These are phyloP conservation scores for Botrytis aclada DNA, from an alignment of 2,329 filamentous ascomycete genomes.

Conservation along the genomic window DNA sequence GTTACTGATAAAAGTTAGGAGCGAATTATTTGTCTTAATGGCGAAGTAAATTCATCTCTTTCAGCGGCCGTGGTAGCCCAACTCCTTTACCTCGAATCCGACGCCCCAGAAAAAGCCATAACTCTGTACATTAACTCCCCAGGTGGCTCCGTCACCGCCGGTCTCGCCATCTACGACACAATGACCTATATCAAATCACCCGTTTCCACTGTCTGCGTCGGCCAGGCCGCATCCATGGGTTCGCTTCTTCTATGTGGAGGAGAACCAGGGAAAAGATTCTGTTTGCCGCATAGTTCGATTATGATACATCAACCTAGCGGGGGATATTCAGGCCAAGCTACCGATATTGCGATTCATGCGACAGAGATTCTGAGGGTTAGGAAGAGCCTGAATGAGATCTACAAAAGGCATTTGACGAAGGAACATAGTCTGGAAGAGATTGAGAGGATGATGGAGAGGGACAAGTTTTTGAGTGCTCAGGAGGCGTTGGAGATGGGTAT, in stretches of 20 bases:
- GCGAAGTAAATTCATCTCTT: constrained; percentile 82
- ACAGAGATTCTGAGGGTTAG: constrained; percentile 91
- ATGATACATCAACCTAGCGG: constrained; percentile 97
- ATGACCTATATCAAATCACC: constrained; percentile 96
- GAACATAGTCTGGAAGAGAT: constrained; percentile 79
- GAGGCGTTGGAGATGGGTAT: constrained; percentile 90
- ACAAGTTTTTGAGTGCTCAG: constrained; percentile 86
- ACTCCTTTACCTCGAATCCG: constrained; percentile 95
- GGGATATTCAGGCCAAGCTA: constrained; percentile 61
- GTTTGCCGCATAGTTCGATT: constrained; percentile 87
- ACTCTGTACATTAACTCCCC: constrained; percentile 98
- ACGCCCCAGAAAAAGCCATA: constrained; percentile 90
- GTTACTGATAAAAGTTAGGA: constrained; percentile 83
- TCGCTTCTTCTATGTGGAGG: constrained; percentile 85
- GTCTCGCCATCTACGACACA: constrained; percentile 92
- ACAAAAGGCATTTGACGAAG: constrained; percentile 79
- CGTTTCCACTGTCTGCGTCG: constrained; percentile 91
- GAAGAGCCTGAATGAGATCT: constrained; percentile 85
- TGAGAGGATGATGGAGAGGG: constrained; percentile 93
- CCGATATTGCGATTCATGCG: constrained; percentile 93
- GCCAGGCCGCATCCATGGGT: constrained; percentile 94
- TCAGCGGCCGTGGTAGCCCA: constrained; percentile 95
- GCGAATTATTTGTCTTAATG: constrained; percentile 91
- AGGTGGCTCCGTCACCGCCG: constrained; percentile 86
- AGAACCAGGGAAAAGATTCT: constrained; percentile 78